Conservation (phyloP, 306 rosid genomes). For the Calophaca sinica region DNA sequence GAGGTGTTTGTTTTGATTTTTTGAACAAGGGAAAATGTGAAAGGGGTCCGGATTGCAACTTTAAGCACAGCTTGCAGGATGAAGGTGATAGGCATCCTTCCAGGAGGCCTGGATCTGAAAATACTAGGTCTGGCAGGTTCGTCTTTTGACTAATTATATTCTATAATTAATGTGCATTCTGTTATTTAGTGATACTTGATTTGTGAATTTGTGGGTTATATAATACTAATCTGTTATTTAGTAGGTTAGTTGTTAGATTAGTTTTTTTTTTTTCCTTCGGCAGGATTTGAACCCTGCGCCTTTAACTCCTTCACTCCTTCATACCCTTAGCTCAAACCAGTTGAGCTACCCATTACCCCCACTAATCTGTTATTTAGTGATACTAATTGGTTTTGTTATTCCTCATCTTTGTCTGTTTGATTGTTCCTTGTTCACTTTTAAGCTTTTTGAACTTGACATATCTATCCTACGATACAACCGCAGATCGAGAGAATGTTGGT, state of each 20-base stretch:
- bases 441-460: slow-evolving; percentile 39
- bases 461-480: slow-evolving; percentile 49
- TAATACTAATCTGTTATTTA: too few species aligned
- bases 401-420: slow-evolving; percentile 22
- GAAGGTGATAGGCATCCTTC: slow-evolving; percentile 63
- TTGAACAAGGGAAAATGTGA: slow-evolving; percentile 92
- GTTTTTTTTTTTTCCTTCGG: too few species aligned
- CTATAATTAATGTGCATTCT: slow-evolving; percentile 12
- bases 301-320: too few species aligned
- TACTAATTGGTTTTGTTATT: slow-evolving; percentile 7
- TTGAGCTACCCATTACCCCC: too few species aligned
- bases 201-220: slow-evolving; percentile 18
- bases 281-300: too few species aligned
- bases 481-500: slow-evolving; percentile 98
- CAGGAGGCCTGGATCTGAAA: slow-evolving; percentile 63
- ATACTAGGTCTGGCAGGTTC: slow-evolving; percentile 65
- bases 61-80: slow-evolving; percentile 78
- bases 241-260: too few species aligned
- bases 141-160: slow-evolving; percentile 35
- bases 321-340: too few species aligned
- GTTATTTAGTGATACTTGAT: slow-evolving; percentile 30
- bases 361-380: not conserved
- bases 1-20: slow-evolving; percentile 96
- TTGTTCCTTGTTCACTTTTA: slow-evolving; percentile 18
- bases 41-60: slow-evolving; percentile 88